A percentile compares a stretch with the other conserved stretches of the same genome.
phyloP scores from a whole-genome alignment of 176 grass and related monocot genomes.

The Ensete glaucum region DNA sequence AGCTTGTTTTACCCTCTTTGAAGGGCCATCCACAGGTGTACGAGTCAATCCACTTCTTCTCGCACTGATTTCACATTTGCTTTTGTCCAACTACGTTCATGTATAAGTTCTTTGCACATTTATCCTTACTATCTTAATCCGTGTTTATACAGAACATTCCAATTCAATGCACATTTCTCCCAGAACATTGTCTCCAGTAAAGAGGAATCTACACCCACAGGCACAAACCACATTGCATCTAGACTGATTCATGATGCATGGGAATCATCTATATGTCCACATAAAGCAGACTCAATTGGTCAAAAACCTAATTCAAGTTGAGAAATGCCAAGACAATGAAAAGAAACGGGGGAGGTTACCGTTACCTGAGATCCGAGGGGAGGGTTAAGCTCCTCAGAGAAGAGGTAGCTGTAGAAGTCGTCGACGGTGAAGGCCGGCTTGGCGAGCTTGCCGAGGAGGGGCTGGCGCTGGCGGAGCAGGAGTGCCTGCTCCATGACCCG shows the following conservation, averaged over 20 bases:
- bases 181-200: not conserved
- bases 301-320: not conserved
- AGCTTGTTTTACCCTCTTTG: no score
- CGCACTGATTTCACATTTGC: no score
- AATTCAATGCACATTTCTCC: not conserved
- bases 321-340: not conserved
- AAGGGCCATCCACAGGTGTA: no score
- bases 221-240: not conserved
- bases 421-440: not conserved
- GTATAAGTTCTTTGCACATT: not conserved
- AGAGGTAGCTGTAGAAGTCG: conserved; percentile 10
- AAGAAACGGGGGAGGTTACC: not conserved
- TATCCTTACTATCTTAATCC: not conserved
- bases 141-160: not conserved
- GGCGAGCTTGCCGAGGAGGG: not conserved
- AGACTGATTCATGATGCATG: not conserved
- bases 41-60: no score
- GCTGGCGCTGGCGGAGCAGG: not conserved
- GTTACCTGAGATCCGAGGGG: conserved; percentile 3
- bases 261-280: not conserved
- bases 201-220: no score
- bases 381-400: conserved; percentile 11
- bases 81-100: not conserved
- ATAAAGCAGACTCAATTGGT: no score
- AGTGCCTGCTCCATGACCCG: not conserved